These are phyloP conservation scores for Sindora glabra DNA, from an alignment of 306 rosid species.

Conservation along the genomic window DNA sequence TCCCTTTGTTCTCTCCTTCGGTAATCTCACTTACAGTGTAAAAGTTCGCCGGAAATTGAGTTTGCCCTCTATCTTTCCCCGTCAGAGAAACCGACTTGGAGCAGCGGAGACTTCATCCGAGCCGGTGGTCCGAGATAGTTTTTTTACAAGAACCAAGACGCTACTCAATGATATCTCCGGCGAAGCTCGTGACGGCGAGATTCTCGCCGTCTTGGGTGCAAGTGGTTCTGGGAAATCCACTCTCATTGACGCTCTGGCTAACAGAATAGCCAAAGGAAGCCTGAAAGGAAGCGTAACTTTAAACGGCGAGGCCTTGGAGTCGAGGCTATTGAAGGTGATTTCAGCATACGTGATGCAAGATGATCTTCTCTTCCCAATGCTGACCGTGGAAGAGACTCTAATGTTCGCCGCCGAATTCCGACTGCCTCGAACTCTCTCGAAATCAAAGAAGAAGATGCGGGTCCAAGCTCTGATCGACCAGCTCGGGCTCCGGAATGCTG, in stretches of 20 bases:
- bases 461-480: constrained; percentile 85
- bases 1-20: constrained; percentile 74
- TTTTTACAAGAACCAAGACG: constrained; percentile 47
- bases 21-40: constrained; percentile 66
- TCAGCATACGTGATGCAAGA: constrained; percentile 98
- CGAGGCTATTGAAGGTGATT: constrained; percentile 69
- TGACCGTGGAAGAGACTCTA: constrained; percentile 88
- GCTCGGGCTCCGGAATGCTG: constrained; percentile 76
- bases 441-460: constrained; percentile 68
- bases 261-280: constrained; percentile 75
- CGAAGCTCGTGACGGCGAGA: constrained; percentile 85
- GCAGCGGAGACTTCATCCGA: constrained; percentile 17
- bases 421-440: constrained; percentile 60
- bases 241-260: constrained; percentile 80
- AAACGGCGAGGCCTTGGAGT: constrained; percentile 72
- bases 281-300: constrained; percentile 68
- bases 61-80: constrained; percentile 6
- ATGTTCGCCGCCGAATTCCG: constrained; percentile 90
- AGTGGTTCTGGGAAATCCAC: constrained; percentile 96
- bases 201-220: constrained; percentile 86
- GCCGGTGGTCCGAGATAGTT: constrained; percentile 28
- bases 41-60: constrained; percentile 47
- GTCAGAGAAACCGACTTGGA: background rate
- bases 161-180: constrained; percentile 78
- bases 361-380: constrained; percentile 91